phyloP scores from a whole-genome alignment of 2,329 filamentous ascomycete species.

The Zymoseptoria brevis region DNA sequence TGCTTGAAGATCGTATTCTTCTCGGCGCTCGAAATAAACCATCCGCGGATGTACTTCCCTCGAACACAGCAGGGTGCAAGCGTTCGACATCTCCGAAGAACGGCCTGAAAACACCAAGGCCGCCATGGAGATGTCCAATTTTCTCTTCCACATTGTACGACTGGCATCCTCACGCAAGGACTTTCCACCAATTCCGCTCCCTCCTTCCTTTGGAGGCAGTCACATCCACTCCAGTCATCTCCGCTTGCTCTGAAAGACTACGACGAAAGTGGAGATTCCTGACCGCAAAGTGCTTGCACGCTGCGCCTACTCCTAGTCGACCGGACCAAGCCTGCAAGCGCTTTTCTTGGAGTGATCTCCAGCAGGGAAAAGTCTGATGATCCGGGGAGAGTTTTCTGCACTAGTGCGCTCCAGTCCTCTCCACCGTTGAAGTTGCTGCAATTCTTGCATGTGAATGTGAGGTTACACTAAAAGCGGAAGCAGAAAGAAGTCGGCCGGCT shows the following conservation, averaged over 20 bases:
- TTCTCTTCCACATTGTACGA: background rate
- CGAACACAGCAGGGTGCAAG: too few relatives aligned
- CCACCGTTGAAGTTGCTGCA: background rate
- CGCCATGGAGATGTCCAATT: background rate
- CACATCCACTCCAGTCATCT: background rate
- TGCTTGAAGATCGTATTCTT: too few relatives aligned
- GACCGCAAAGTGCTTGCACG: background rate
- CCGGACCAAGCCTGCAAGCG: background rate
- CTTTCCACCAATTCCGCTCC: background rate
- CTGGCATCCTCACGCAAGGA: background rate
- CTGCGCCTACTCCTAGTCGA: background rate
- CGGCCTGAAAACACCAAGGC: background rate
- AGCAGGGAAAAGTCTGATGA: background rate
- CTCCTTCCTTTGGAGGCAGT: background rate
- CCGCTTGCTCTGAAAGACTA: background rate
- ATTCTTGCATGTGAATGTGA: background rate
- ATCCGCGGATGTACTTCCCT: too few relatives aligned
- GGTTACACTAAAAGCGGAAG: background rate
- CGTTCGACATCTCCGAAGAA: background rate
- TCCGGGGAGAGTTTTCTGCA: background rate
- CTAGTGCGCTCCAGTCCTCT: background rate
- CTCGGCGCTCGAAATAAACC: too few relatives aligned
- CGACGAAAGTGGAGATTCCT: background rate
- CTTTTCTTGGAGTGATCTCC: background rate
- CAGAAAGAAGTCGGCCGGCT: background rate